A percentile compares a stretch with the other conserved stretches of the same genome.
These are phyloP conservation scores for Vicia sativa DNA, from an alignment of 306 rosid genomes.

Conservation along the genomic window DNA sequence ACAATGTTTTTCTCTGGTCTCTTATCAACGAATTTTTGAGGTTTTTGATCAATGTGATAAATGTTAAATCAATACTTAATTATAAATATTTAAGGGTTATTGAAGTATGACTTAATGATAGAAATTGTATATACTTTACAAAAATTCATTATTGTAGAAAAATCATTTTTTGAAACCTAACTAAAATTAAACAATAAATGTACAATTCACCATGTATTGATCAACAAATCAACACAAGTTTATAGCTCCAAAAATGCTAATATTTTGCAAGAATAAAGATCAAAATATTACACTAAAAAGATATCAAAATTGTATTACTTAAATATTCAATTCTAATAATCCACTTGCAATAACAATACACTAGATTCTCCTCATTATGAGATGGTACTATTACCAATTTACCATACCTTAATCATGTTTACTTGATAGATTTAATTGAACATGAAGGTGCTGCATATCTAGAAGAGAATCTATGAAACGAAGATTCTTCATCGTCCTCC, in stretches of 20 bases:
- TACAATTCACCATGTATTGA: not conserved
- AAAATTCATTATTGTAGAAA: too few species aligned
- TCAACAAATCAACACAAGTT: not conserved
- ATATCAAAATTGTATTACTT: not conserved
- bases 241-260: not conserved
- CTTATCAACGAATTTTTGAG: too few species aligned
- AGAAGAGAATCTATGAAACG: slow-evolving; percentile 59
- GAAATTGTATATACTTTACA: too few species aligned
- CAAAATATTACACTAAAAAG: not conserved
- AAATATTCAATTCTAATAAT: not conserved
- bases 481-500: slow-evolving; percentile 43
- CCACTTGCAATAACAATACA: not conserved
- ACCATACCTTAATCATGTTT: slow-evolving; percentile 3
- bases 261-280: not conserved
- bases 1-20: too few species aligned
- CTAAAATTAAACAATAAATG: too few species aligned
- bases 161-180: too few species aligned
- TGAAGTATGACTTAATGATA: too few species aligned
- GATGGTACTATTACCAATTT: not conserved
- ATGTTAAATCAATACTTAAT: too few species aligned
- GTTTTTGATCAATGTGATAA: too few species aligned
- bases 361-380: not conserved
- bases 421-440: slow-evolving; percentile 46
- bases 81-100: too few species aligned
- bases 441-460: slow-evolving; percentile 60